Evolutionary conservation across 2,329 filamentous ascomycete species (phyloP), one percentile per base, ranked within the genome.

Genomic region (Macroventuria anomochaeta): DNA sequence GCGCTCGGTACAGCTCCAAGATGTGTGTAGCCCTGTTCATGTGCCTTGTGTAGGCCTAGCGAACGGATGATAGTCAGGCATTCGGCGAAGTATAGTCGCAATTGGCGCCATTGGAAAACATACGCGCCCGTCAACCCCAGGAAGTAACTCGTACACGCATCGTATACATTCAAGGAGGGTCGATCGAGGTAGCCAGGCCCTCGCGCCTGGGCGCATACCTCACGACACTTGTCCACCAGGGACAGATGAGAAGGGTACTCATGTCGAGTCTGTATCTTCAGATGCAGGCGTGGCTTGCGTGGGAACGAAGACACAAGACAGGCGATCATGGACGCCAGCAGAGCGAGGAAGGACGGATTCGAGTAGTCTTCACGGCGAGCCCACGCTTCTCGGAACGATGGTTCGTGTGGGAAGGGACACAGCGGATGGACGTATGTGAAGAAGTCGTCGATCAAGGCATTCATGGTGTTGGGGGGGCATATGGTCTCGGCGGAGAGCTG

Each of bases 341-440:
- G 74, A 2, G 88, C 87, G 2, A 92, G 77, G 61, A 92, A 93
- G 13, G 84, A 81, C 8, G 84, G 83, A 59, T 85, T 86, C 6
- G 80, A 83, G 46, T 85, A 80, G 68, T 91, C 88, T 65, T 89
- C 84, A 28, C 89, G 81, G 48, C 82, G 81, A 7, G 81, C 80
- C 71, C 91, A 89, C 1, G 85, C 85, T 57, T 85, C 82, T 18
- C 88, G 83, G 70, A 93, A 92, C 3, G 88, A 89, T 0, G 88
- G 88, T 68, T 92, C 88, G 71, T 93, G 89, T 0, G 89, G 89
- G 52, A 93, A 92, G 0, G 89, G 89, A 53, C 84, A 85, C 7
- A 93, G 80, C 1, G 89, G 89, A 63, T 92, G 88, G 46, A 92
- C 88, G 70, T 91, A 91, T 15, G 87, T 91, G 75, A 92, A 93